Percentiles rank a stretch among this genome's conserved stretches.
Conservation (phyloP, 345 rosid species). For the Murraya paniculata region DNA sequence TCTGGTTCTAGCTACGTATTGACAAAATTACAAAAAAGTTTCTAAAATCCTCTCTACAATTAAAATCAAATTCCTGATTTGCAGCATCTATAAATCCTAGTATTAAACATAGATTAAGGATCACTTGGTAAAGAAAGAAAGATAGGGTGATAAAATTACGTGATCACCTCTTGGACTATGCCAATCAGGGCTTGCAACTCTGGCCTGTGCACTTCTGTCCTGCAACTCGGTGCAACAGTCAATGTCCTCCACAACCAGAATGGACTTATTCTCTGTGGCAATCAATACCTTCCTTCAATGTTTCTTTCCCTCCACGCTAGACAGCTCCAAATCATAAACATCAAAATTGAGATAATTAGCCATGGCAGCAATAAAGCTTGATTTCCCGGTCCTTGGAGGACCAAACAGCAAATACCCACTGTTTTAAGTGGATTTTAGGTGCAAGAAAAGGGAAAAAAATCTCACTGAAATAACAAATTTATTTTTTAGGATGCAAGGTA, state of each 20-base stretch:
- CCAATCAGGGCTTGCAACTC: neutral
- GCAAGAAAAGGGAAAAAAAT: too few relatives aligned
- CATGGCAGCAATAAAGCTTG: slow-evolving; percentile 36
- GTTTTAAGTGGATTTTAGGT: too few relatives aligned
- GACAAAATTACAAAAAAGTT: too few relatives aligned
- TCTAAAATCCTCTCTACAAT: neutral
- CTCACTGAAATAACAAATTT: too few relatives aligned
- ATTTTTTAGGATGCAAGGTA: too few relatives aligned
- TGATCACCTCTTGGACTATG: neutral
- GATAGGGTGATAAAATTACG: neutral
- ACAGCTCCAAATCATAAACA: slow-evolving; percentile 27
- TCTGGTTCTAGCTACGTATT: too few relatives aligned
- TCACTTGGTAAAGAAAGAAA: neutral
- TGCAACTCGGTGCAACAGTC: slow-evolving; percentile 11
- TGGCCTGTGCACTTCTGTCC: slow-evolving; percentile 8
- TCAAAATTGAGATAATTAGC: slow-evolving; percentile 11
- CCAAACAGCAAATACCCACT: slow-evolving; percentile 12
- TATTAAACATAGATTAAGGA: neutral
- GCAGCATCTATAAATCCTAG: too few relatives aligned
- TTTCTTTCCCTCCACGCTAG: slow-evolving; percentile 17
- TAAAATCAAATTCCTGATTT: neutral
- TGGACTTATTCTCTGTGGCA: neutral
- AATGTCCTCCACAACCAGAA: too few relatives aligned
- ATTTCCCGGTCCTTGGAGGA: slow-evolving; percentile 32
- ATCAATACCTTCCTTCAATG: slow-evolving; percentile 23